These are phyloP conservation scores for Lithohypha guttulata DNA, from an alignment of 2,329 filamentous ascomycete genomes.

Conservation along the genomic window DNA sequence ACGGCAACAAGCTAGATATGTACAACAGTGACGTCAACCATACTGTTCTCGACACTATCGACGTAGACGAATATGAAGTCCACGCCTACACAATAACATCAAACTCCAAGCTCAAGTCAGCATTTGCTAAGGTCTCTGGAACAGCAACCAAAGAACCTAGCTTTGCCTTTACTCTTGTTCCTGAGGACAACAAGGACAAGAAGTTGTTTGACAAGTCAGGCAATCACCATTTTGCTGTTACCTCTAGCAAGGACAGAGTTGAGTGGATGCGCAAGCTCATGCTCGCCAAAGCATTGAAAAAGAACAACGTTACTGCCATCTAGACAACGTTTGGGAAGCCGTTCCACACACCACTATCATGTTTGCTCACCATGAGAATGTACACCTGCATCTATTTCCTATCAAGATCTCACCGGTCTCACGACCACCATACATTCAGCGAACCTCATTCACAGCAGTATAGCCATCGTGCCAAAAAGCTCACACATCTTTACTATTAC, in stretches of 20 bases:
- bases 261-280: slow-evolving; percentile 59
- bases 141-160: slow-evolving; percentile 30
- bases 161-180: slow-evolving; percentile 35
- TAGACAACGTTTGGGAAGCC: no score
- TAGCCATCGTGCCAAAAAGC: no score
- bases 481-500: no score
- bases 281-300: slow-evolving; percentile 33
- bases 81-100: slow-evolving; percentile 47
- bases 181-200: slow-evolving; percentile 32
- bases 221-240: slow-evolving; percentile 93
- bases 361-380: no score
- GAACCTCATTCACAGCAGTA: no score
- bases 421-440: no score
- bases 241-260: slow-evolving; percentile 76
- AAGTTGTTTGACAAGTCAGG: slow-evolving; percentile 40
- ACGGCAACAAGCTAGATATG: slow-evolving; percentile 53
- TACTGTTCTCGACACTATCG: slow-evolving; percentile 26
- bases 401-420: no score
- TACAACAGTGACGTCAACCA: slow-evolving; percentile 23
- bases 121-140: slow-evolving; percentile 55
- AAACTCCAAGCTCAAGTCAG: slow-evolving; percentile 70
- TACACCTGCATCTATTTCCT: no score
- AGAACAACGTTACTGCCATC: slow-evolving; percentile 7
- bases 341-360: no score
- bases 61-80: slow-evolving; percentile 32